Conservation (phyloP, 2,329 filamentous ascomycete species). For the Verticillium albo-atrum region DNA sequence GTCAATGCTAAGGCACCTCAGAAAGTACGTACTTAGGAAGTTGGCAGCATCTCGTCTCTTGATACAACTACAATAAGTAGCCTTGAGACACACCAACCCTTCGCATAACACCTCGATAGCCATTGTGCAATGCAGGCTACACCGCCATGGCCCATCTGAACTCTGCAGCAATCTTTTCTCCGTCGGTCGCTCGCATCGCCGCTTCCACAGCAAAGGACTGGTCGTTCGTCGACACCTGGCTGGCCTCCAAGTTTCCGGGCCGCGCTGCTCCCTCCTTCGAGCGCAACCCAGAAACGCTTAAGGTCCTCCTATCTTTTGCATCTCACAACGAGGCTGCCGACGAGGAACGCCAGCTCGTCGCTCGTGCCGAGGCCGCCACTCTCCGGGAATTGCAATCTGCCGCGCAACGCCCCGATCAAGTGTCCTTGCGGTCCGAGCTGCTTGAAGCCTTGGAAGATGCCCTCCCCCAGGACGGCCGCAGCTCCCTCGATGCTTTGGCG, state of each 20-base stretch:
- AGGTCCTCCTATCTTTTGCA: constrained; percentile 68
- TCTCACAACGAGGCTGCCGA: constrained; percentile 73
- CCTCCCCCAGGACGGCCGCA: constrained; percentile 49
- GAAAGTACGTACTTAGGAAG: no score
- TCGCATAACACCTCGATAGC: neutral
- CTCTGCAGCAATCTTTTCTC: constrained; percentile 59
- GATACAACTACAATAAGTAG: no score
- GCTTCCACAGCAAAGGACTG: constrained; percentile 85
- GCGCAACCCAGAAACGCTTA: constrained; percentile 79
- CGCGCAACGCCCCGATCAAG: constrained; percentile 6
- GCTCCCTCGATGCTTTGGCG: constrained; percentile 55
- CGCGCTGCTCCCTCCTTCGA: constrained; percentile 70
- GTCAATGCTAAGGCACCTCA: no score
- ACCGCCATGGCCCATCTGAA: neutral
- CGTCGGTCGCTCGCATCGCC: constrained; percentile 66
- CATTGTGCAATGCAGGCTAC: neutral
- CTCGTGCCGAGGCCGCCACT: constrained; percentile 54
- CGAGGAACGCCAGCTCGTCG: constrained; percentile 58
- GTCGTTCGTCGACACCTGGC: constrained; percentile 83
- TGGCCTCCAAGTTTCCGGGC: constrained; percentile 63
- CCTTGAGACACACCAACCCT: no score
- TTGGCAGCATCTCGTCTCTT: no score
- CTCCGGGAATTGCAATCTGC: constrained; percentile 42
- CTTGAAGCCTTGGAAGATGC: constrained; percentile 49
- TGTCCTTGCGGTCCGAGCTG: constrained; percentile 29